Percentiles rank a stretch among this genome's conserved stretches.
phyloP scores from a whole-genome alignment of 192 early-diverging fungal species.

The Coemansia sp. region DNA sequence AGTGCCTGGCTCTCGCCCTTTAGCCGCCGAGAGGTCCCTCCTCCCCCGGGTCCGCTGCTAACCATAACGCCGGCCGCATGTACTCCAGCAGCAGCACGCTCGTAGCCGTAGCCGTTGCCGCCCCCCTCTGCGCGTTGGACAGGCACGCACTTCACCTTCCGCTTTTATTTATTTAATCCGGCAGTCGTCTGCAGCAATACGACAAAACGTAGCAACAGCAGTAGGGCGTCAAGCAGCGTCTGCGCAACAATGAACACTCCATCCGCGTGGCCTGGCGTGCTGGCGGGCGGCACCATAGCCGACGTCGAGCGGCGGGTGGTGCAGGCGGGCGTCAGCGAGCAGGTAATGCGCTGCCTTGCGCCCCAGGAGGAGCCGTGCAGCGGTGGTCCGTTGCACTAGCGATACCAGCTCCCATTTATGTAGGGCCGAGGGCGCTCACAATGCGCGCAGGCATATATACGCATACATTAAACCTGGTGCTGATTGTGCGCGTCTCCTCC shows the following conservation, averaged over 20 bases:
- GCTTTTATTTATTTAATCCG: neutral
- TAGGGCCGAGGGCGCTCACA: neutral
- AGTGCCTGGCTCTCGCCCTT: too few relatives aligned
- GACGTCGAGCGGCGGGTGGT: slow-evolving; percentile 48
- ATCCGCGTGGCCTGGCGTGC: neutral
- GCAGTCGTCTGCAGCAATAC: neutral
- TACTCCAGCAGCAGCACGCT: too few relatives aligned
- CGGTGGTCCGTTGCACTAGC: neutral
- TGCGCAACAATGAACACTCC: slow-evolving; percentile 15
- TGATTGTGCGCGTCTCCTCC: neutral
- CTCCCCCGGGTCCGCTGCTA: too few relatives aligned
- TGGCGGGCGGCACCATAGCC: slow-evolving; percentile 26
- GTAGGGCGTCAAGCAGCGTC: neutral
- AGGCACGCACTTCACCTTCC: neutral
- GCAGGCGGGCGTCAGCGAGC: slow-evolving; percentile 16
- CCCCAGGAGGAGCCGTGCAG: too few relatives aligned
- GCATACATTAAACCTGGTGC: slow-evolving; percentile 33
- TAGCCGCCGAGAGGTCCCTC: too few relatives aligned
- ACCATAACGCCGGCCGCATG: too few relatives aligned
- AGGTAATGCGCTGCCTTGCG: slow-evolving; percentile 18
- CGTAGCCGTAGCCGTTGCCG: too few relatives aligned
- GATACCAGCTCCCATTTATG: slow-evolving; percentile 4
- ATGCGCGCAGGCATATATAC: slow-evolving; percentile 10
- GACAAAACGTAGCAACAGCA: neutral
- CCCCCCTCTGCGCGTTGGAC: neutral